These are phyloP conservation scores for Nitzschia sp. DNA, from an alignment of 108 stramenopile species.

Conservation along the genomic window DNA sequence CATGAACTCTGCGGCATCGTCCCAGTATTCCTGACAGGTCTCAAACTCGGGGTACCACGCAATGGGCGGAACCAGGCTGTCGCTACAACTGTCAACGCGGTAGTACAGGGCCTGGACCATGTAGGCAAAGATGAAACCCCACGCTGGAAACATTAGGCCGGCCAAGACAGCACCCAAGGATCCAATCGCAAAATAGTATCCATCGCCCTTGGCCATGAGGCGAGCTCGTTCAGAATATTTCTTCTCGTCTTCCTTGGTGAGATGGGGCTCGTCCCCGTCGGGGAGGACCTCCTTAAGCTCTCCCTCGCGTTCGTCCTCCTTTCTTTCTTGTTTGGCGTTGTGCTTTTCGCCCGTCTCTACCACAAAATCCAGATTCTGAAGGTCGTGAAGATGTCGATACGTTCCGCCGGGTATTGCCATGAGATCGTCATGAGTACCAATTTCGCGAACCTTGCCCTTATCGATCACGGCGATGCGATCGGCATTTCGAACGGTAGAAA, in stretches of 20 bases:
- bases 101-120: slow-evolving; percentile 56
- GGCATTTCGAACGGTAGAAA: slow-evolving; percentile 81
- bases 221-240: slow-evolving; percentile 36
- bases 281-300: neutral
- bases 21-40: slow-evolving; percentile 48
- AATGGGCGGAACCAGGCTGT: neutral
- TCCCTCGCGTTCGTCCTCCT: slow-evolving; percentile 1
- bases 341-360: neutral
- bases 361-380: slow-evolving; percentile 40
- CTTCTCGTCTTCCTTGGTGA: slow-evolving; percentile 24
- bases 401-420: slow-evolving; percentile 44
- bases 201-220: slow-evolving; percentile 39
- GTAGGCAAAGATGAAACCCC: slow-evolving; percentile 57
- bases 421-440: slow-evolving; percentile 85
- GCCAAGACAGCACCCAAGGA: slow-evolving; percentile 53
- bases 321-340: slow-evolving; percentile 2
- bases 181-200: slow-evolving; percentile 36
- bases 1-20: slow-evolving; percentile 43
- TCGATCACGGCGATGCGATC: slow-evolving; percentile 87
- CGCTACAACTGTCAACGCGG: slow-evolving; percentile 34
- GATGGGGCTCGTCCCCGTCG: neutral
- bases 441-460: slow-evolving; percentile 61
- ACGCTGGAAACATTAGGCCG: slow-evolving; percentile 63
- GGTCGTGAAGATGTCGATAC: slow-evolving; percentile 52
- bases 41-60: slow-evolving; percentile 16